Percentiles rank a stretch among this genome's conserved stretches.
Evolutionary conservation across 202 grass and related monocot genomes (phyloP).

Genomic region (Bolboschoenoplectus hybrid): DNA sequence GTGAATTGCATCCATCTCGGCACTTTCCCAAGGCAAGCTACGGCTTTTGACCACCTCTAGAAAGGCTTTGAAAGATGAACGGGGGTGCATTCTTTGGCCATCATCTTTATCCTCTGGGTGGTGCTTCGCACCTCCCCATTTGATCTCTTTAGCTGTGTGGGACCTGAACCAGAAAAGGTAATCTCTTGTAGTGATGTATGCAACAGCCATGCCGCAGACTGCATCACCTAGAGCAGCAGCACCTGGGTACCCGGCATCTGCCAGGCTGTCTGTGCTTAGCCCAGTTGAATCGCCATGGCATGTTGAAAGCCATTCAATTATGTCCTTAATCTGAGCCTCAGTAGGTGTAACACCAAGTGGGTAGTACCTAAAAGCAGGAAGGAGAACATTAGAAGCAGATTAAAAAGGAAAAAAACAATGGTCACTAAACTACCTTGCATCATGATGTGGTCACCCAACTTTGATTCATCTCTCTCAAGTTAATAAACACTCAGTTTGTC

Average conservation of each 20-base stretch:
- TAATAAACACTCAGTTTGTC: neutral
- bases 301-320: slow-evolving; percentile 71
- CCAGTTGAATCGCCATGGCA: slow-evolving; percentile 84
- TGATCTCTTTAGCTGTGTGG: slow-evolving; percentile 95
- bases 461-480: neutral
- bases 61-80: slow-evolving; percentile 93
- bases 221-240: slow-evolving; percentile 78
- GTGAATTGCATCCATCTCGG: slow-evolving; percentile 97
- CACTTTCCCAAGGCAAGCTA: slow-evolving; percentile 93
- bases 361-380: slow-evolving; percentile 53
- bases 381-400: neutral
- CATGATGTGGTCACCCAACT: neutral
- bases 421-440: neutral
- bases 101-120: slow-evolving; percentile 96
- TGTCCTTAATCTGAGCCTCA: slow-evolving; percentile 85
- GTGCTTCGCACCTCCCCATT: slow-evolving; percentile 97
- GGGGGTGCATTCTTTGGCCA: slow-evolving; percentile 90
- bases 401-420: neutral
- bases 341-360: slow-evolving; percentile 77
- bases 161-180: slow-evolving; percentile 98
- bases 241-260: slow-evolving; percentile 76
- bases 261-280: slow-evolving; percentile 88
- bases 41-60: slow-evolving; percentile 94
- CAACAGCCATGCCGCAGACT: slow-evolving; percentile 90
- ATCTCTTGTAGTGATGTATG: slow-evolving; percentile 81